Evolutionary conservation across 495 filamentous ascomycete species (phyloP).

Genomic region (Xylaria curta): DNA sequence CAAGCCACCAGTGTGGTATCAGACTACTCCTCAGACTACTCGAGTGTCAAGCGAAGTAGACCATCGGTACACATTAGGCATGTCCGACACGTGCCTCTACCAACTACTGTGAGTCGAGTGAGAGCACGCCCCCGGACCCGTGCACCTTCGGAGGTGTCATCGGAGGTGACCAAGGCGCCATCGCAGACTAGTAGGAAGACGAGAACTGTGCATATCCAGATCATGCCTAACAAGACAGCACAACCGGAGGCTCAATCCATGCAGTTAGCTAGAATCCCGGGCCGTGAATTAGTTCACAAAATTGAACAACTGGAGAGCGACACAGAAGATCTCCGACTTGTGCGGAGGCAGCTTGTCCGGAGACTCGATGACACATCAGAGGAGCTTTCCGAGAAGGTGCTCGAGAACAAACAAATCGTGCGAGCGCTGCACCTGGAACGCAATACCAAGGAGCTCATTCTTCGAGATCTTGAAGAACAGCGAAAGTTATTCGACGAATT

Average conservation of each 20-base stretch:
- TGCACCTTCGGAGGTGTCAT: constrained; percentile 37
- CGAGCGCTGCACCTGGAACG: constrained; percentile 37
- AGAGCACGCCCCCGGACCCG: constrained; percentile 42
- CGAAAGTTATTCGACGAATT: constrained; percentile 51
- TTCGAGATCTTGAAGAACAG: constrained; percentile 49
- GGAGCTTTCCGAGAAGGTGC: constrained; percentile 31
- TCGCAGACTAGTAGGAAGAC: constrained; percentile 34
- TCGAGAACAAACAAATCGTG: constrained; percentile 39
- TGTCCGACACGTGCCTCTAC: constrained; percentile 38
- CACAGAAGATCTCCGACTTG: constrained; percentile 43
- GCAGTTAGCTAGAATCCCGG: constrained; percentile 33
- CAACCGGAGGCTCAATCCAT: constrained; percentile 31
- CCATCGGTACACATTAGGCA: constrained; percentile 40
- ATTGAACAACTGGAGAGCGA: constrained; percentile 53
- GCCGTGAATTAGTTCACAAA: constrained; percentile 42
- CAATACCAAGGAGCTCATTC: constrained; percentile 39
- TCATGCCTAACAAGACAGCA: constrained; percentile 33
- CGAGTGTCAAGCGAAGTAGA: constrained; percentile 34
- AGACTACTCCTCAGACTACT: constrained; percentile 42
- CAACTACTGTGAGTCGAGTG: constrained; percentile 31
- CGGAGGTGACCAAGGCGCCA: constrained; percentile 29
- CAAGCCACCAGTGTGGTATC: constrained; percentile 49
- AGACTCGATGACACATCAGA: constrained; percentile 44
- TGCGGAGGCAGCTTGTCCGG: constrained; percentile 40
- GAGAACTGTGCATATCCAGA: constrained; percentile 45